Conservation (phyloP, 2,329 filamentous ascomycete genomes). For the Verticillium klebahnii region DNA sequence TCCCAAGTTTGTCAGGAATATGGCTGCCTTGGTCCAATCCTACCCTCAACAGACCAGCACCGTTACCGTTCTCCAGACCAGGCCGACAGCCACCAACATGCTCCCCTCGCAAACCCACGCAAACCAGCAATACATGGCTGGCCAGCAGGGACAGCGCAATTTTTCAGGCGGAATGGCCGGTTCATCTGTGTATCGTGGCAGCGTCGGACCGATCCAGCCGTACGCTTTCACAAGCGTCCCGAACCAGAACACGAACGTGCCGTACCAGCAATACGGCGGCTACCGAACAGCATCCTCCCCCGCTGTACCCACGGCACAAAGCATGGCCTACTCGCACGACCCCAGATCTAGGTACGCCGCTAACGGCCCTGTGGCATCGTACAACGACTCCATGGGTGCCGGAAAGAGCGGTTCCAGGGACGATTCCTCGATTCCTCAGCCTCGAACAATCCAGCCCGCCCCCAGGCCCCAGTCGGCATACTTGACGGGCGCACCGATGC, state of each 20-base stretch:
- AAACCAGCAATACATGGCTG: slow-evolving; percentile 44
- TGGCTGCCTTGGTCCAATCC: slow-evolving; percentile 82
- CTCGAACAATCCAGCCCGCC: slow-evolving; percentile 33
- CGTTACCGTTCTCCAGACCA: slow-evolving; percentile 71
- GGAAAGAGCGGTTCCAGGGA: slow-evolving; percentile 43
- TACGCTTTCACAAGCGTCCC: slow-evolving; percentile 75
- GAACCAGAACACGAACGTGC: slow-evolving; percentile 50
- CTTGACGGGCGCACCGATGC: slow-evolving; percentile 31
- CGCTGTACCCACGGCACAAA: slow-evolving; percentile 33
- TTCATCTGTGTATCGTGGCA: slow-evolving; percentile 49
- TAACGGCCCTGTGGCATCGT: slow-evolving; percentile 18
- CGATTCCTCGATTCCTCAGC: slow-evolving; percentile 42
- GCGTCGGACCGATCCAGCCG: slow-evolving; percentile 61
- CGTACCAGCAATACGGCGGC: slow-evolving; percentile 46
- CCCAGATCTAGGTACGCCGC: slow-evolving; percentile 24
- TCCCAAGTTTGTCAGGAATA: slow-evolving; percentile 37
- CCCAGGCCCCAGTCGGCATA: slow-evolving; percentile 39
- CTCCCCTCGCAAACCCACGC: slow-evolving; percentile 44
- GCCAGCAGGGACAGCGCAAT: slow-evolving; percentile 38
- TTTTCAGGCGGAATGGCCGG: slow-evolving; percentile 44
- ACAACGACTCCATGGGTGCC: slow-evolving; percentile 28
- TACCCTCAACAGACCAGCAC: slow-evolving; percentile 72
- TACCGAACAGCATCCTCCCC: slow-evolving; percentile 45
- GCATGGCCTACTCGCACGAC: slow-evolving; percentile 26
- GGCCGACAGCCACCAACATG: slow-evolving; percentile 62